These are phyloP conservation scores for Tuctoria greenei DNA, from an alignment of 176 grass and related monocot genomes.

Conservation along the genomic window DNA sequence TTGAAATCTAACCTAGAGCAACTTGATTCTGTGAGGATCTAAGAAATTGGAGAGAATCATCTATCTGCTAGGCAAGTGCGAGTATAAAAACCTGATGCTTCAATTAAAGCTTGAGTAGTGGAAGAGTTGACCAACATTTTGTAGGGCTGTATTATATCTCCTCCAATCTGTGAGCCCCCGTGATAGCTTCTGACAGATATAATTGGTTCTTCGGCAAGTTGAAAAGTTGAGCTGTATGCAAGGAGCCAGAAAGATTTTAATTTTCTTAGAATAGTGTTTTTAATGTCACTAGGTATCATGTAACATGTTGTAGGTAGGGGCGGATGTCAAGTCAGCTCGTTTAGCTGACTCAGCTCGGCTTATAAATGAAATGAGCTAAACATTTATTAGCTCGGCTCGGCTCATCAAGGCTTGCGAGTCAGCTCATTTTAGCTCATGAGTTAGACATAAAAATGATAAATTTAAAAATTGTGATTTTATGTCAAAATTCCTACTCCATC, in stretches of 20 bases:
- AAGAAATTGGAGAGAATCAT: constrained; percentile 23
- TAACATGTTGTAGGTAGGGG: not conserved
- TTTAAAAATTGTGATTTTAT: no score
- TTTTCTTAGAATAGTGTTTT: constrained; percentile 1
- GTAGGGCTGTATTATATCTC: not conserved
- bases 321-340: no score
- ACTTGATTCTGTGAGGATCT: constrained; percentile 36
- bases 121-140: constrained; percentile 38
- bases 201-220: constrained; percentile 31
- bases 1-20: constrained; percentile 1
- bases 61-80: not conserved
- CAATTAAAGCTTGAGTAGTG: constrained; percentile 30
- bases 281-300: not conserved
- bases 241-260: not conserved
- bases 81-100: constrained; percentile 15
- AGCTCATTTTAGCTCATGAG: no score
- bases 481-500: no score
- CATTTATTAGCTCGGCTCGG: no score
- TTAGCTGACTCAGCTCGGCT: no score
- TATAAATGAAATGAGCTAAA: no score
- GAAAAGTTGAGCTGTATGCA: not conserved
- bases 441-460: no score
- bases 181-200: not conserved
- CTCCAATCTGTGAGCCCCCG: constrained; percentile 37
- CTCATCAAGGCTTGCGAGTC: no score